These are phyloP conservation scores for Babesia bovis DNA, from an alignment of 169 alveolate genomes.

Conservation along the genomic window DNA sequence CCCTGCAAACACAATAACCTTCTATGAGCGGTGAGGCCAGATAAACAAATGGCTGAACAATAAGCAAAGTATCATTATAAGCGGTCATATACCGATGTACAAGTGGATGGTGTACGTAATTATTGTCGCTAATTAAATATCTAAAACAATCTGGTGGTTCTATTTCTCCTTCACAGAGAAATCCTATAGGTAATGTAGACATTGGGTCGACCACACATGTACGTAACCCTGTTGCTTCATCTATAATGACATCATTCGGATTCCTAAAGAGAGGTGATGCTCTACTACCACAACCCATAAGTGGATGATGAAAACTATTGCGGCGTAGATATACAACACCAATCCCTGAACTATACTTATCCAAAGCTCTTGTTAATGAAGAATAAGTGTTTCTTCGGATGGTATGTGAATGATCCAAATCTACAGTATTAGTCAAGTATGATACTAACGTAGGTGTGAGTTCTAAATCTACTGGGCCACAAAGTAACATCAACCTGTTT, in stretches of 20 bases:
- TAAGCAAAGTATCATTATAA: background rate
- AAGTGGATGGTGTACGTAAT: background rate
- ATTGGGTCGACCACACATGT: slow-evolving; percentile 5
- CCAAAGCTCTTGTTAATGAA: background rate
- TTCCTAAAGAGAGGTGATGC: background rate
- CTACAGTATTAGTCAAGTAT: background rate
- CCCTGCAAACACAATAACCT: background rate
- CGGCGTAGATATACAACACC: background rate
- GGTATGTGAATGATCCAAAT: background rate
- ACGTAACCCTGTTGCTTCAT: background rate
- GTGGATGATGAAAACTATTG: background rate
- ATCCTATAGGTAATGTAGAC: background rate
- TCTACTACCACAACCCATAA: slow-evolving; percentile 1
- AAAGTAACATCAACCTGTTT: background rate
- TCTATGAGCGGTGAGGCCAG: background rate
- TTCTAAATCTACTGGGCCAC: background rate
- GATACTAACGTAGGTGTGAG: background rate
- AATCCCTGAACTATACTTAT: background rate
- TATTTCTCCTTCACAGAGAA: background rate
- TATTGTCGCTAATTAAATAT: background rate
- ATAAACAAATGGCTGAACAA: background rate
- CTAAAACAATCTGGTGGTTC: slow-evolving; percentile 6
- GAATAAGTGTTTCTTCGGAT: background rate
- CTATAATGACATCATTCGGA: background rate
- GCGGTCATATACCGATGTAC: background rate